Evolutionary conservation across 208 protist genomes (phyloP), one percentile per base, ranked within the genome.

Genomic region (Trypanosoma scelopori): DNA sequence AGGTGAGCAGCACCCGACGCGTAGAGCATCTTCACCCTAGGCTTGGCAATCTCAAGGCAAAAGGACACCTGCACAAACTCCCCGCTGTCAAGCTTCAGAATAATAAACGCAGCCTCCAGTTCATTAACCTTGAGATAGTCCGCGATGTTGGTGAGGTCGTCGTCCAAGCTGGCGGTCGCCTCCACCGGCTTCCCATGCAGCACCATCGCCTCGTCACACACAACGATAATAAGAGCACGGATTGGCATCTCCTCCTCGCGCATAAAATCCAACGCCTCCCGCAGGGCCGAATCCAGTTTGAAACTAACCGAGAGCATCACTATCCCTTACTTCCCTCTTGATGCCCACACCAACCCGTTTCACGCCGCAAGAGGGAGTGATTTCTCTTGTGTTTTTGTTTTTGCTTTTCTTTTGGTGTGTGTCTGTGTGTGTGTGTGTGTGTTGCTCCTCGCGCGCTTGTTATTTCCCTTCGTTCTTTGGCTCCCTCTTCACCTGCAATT

Each of bases 21-120:
- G 64, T 88, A 91, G 20, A 91, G 57, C 77, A 94, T 91, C 16
- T 75, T 62, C 18, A 87, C 71, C 64, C 76, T 81, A 13, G 88
- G 70, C 48, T 73, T 81, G 1, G 78, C 60, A 52, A 39, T 41
- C 12, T 90, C 78, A 28, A 50, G 60, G 42, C 86, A 78, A 59
- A 85, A 91, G n/a, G 81, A 56, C 15, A 94, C 65, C 22, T 87
- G 51, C n/a, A 61, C 51, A 47, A 74, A 71, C 35, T 74, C 47
- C 23, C 47, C 71, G 12, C 72, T 58, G 23, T 65, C 52, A 27
- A 74, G 62, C 63, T 74, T 75, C 22, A 89, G 59, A 15, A 89
- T 55, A 28, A 84, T 59, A 55, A 81, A 89, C 3, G 81, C 84
- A 1, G 67, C 70, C 7, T 68, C 55, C 5, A 75, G 41, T 3